Evolutionary conservation across 2,329 filamentous ascomycete genomes (phyloP).

Genomic region (Neopestalotiopsis clavispora): DNA sequence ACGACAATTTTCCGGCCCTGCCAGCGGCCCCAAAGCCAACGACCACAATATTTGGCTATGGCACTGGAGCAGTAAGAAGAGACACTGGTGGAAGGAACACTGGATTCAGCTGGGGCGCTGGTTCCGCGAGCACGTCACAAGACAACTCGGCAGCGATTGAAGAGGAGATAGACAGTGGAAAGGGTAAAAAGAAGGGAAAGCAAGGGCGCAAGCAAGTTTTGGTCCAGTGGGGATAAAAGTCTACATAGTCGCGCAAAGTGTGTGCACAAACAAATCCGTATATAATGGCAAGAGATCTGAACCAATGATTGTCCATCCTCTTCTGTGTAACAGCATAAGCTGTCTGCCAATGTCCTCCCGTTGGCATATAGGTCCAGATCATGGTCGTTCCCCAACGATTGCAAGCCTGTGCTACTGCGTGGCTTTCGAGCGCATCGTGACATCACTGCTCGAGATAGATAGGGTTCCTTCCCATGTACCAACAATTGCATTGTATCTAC

Average conservation of each 20-base stretch:
- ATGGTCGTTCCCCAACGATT: not conserved
- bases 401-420: not conserved
- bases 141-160: not conserved
- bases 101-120: constrained; percentile 57
- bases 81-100: constrained; percentile 55
- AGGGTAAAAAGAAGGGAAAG: constrained; percentile 14
- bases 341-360: not conserved
- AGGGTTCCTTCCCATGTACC: too few species aligned
- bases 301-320: too few species aligned
- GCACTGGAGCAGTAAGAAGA: constrained; percentile 57
- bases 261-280: too few species aligned
- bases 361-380: not conserved
- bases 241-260: not conserved
- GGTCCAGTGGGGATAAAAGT: constrained; percentile 4
- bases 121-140: constrained; percentile 21
- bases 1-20: constrained; percentile 81
- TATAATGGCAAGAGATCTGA: too few species aligned
- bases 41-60: constrained; percentile 67
- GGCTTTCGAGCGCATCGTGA: not conserved
- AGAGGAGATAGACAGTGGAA: not conserved
- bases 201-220: constrained; percentile 11
- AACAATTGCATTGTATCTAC: too few species aligned
- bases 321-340: not conserved
- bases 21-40: constrained; percentile 75
- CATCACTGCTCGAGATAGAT: too few species aligned